phyloP scores from a whole-genome alignment of 2,329 filamentous ascomycete species.

The Diaporthe citrichinensis region DNA sequence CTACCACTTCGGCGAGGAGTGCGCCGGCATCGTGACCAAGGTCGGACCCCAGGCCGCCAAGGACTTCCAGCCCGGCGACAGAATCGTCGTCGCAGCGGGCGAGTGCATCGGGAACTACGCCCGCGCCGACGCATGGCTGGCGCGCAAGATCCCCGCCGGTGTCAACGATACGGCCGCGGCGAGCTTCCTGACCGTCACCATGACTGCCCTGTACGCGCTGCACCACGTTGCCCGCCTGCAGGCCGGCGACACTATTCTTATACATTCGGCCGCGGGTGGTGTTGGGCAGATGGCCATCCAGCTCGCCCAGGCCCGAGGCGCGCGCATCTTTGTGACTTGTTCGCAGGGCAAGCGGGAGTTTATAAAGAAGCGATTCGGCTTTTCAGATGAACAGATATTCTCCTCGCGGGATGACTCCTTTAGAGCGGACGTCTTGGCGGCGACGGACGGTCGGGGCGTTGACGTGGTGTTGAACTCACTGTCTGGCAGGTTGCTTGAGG shows the following conservation, averaged over 20 bases:
- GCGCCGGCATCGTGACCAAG: conserved; percentile 8
- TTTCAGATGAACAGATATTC: conserved; percentile 47
- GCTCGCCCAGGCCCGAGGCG: conserved; percentile 18
- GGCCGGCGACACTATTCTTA: conserved; percentile 37
- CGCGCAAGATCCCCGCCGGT: background rate
- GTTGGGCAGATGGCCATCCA: conserved; percentile 33
- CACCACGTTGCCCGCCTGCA: conserved; percentile 26
- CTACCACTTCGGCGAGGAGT: conserved; percentile 27
- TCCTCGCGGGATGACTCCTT: conserved; percentile 49
- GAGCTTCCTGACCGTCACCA: conserved; percentile 23
- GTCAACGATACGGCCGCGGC: conserved; percentile 7
- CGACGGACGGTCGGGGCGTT: conserved; percentile 50
- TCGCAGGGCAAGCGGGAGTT: conserved; percentile 26
- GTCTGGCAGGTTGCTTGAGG: conserved; percentile 24
- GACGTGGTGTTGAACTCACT: conserved; percentile 43
- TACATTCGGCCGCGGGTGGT: conserved; percentile 30
- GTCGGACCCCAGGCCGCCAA: conserved; percentile 23
- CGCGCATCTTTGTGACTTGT: conserved; percentile 40
- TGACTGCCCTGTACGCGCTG: conserved; percentile 32
- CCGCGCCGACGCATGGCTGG: conserved; percentile 41
- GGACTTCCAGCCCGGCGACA: conserved; percentile 46
- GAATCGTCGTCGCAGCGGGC: conserved; percentile 42
- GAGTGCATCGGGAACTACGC: conserved; percentile 41
- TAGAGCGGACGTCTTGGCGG: conserved; percentile 45
- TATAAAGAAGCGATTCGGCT: background rate